These are phyloP conservation scores for Betula pendula DNA, from an alignment of 306 rosid genomes.

Conservation along the genomic window DNA sequence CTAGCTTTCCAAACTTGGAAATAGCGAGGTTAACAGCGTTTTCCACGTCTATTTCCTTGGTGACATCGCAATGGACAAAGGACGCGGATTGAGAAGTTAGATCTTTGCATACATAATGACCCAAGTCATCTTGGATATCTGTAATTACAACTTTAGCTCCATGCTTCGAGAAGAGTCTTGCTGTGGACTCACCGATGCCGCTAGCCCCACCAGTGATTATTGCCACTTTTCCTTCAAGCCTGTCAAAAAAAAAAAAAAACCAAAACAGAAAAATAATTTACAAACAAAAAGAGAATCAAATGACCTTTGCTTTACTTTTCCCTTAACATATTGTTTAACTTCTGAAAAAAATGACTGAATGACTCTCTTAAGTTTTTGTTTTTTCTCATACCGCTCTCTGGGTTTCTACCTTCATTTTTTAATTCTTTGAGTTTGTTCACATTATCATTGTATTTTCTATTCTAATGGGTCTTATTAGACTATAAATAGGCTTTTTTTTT, in stretches of 20 bases:
- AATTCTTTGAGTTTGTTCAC: too few relatives aligned
- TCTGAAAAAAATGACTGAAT: too few relatives aligned
- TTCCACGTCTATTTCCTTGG: constrained; percentile 37
- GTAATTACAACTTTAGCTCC: constrained; percentile 55
- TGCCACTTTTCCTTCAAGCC: constrained; percentile 66
- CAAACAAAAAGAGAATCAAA: too few relatives aligned
- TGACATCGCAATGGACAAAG: constrained; percentile 55
- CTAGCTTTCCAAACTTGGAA: constrained; percentile 46
- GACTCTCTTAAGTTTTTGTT: too few relatives aligned
- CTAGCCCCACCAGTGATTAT: constrained; percentile 54
- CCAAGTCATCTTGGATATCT: constrained; percentile 41
- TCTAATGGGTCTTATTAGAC: too few relatives aligned
- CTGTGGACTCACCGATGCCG: constrained; percentile 53
- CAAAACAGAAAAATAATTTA: too few relatives aligned
- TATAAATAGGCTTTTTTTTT: too few relatives aligned
- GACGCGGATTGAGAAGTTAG: constrained; percentile 1
- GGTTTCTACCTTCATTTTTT: too few relatives aligned
- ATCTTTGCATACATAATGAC: constrained; percentile 26
- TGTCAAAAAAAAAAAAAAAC: background rate
- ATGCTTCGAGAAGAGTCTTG: constrained; percentile 46
- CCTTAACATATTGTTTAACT: too few relatives aligned
- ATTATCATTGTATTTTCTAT: too few relatives aligned
- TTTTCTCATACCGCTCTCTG: too few relatives aligned
- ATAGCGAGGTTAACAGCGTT: constrained; percentile 28
- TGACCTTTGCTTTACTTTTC: too few relatives aligned